These are phyloP conservation scores for Amborella trichopoda DNA, from an alignment of 164 flowering plant genomes.

Conservation along the genomic window DNA sequence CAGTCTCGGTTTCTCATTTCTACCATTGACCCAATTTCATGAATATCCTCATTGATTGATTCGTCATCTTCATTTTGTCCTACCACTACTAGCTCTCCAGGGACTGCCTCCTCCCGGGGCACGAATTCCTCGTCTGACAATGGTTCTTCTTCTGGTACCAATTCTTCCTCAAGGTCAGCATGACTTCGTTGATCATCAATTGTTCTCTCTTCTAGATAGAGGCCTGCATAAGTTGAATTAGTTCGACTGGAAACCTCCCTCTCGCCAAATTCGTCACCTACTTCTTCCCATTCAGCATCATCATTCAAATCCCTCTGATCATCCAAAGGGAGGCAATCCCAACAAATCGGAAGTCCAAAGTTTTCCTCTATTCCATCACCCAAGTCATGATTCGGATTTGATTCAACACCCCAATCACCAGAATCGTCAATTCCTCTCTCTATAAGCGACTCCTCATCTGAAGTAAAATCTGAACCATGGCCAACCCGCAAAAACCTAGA, in stretches of 20 bases:
- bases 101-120: too few species aligned
- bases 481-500: not conserved
- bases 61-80: not conserved
- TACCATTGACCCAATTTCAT: not conserved
- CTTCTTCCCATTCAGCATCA: slow-evolving; percentile 85
- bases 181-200: too few species aligned
- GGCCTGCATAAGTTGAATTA: slow-evolving; percentile 1
- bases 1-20: slow-evolving; percentile 17
- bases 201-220: slow-evolving; percentile 19
- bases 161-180: too few species aligned
- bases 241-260: slow-evolving; percentile 26
- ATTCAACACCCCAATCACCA: not conserved
- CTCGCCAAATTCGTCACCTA: slow-evolving; percentile 44
- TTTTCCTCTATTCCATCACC: slow-evolving; percentile 12
- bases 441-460: not conserved
- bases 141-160: too few species aligned
- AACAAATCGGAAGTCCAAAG: slow-evolving; percentile 28
- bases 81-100: slow-evolving; percentile 9
- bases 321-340: slow-evolving; percentile 61
- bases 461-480: not conserved
- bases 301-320: slow-evolving; percentile 29
- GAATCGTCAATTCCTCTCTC: not conserved
- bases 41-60: not conserved
- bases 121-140: slow-evolving; percentile 22
- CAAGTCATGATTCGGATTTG: not conserved